Evolutionary conservation across 2,329 filamentous ascomycete species (phyloP), one percentile per base, ranked within the genome.

Genomic region (Plectosphaerella sp.): DNA sequence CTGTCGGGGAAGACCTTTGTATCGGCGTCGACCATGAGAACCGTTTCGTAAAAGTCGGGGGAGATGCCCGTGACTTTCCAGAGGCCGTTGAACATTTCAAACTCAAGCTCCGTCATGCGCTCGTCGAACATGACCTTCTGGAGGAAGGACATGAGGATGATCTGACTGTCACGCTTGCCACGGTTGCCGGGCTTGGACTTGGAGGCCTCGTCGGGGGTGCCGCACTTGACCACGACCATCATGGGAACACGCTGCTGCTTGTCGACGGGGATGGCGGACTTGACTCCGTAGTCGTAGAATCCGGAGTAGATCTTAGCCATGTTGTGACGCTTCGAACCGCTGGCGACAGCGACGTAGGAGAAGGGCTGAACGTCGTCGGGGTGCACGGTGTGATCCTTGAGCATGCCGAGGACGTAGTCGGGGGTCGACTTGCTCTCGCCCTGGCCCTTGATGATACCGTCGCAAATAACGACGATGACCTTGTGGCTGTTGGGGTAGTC

Each of bases 81-180:
- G 57, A 99, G 80, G 50, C 94, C 94, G 67, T 97, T 99, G 78
- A 99, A 99, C 89, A 99, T 97, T 67, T 99, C 94, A 65, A 91
- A 99, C 70, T 99, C 94, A 49, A 99, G 86, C 70, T 99, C 93
- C 16, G 95, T 99, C 94, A 99, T 99, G 56, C 94, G 89, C 73
- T 99, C 95, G 68, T 99, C 94, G 64, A 99, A 99, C 94, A 99
- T 99, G 66, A 99, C 94, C 76, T 99, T 99, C 68, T 99, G 94
- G 61, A 99, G 76, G 80, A 99, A 99, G 5, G 92, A 97, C 94
- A 99, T 99, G 59, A 99, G 80, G 61, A 99, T 94, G 65, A 99
- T 97, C 71, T 99, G 94, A 76, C 91, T 96, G 79, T 99, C 94
- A 67, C 94, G 90, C 79, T 99, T 99, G 72, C 94, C 95, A 72